Evolutionary conservation across 176 grass and related monocot genomes (phyloP).

Genomic region (Cenchrus fungigraminus): DNA sequence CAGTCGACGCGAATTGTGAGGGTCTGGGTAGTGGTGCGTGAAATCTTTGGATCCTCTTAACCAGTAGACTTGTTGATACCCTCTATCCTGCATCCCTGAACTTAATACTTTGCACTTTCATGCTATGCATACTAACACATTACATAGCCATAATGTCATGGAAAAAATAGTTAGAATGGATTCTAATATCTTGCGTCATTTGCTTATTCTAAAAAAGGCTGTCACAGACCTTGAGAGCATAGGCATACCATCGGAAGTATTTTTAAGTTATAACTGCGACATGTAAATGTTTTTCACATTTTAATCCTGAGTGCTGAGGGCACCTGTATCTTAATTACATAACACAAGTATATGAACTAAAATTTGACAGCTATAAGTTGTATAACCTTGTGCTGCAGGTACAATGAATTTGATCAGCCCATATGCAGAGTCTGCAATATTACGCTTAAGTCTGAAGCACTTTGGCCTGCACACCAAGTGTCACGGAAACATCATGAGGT

Average conservation of each 20-base stretch:
- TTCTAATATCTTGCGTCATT: background rate
- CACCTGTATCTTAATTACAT: background rate
- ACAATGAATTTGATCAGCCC: slow-evolving; percentile 91
- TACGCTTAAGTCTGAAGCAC: slow-evolving; percentile 86
- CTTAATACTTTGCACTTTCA: background rate
- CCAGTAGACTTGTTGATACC: background rate
- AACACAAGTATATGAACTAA: background rate
- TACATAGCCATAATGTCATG: background rate
- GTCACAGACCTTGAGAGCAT: background rate
- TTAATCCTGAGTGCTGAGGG: background rate
- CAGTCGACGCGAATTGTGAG: background rate
- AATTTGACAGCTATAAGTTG: background rate
- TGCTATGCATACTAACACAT: background rate
- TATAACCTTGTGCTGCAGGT: slow-evolving; percentile 57
- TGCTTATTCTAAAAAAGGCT: background rate
- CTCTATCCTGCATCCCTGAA: background rate
- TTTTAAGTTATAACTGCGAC: background rate
- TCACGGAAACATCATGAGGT: slow-evolving; percentile 97
- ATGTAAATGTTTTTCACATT: background rate
- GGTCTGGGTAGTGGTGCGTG: background rate
- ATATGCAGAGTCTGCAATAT: slow-evolving; percentile 93
- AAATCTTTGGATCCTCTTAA: background rate
- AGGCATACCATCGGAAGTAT: background rate
- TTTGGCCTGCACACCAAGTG: slow-evolving; percentile 95
- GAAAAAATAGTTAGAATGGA: background rate